Base-by-base conservation (phyloP, 768 basidiomycete species). In the Boletus sp. region DNA sequence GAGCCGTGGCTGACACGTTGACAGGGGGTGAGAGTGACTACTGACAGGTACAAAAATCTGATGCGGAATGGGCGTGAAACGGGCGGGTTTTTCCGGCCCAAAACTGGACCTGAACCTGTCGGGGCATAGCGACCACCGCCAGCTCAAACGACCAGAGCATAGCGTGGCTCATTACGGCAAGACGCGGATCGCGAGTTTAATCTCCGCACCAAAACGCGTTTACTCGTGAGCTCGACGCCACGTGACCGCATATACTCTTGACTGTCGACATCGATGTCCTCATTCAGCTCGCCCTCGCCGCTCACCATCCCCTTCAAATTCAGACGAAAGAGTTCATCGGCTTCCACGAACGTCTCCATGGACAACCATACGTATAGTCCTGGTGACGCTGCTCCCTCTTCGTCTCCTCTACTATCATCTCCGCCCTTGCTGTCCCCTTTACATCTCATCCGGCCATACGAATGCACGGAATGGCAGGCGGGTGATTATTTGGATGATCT, bases 161-260 rank as follows among this genome's bases (percentile, higher is more conserved):
- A 25, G 25, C 25, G 25, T 25, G 25, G 25, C 25, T 25, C 25
- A 25, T 46, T 64, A 64, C 62, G 63, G 50, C 63, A 58, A 33
- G 23, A 37, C 62, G 38, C 63, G 63, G 30, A 51, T 54, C 47
- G 7, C 35, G 32, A 37, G 15, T 70, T 70, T 13, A 56, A 56
- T 66, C 69, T 70, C 69, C 69, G 69, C 64, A 17, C 53, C 47
- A 71, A 70, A 72, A 65, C 69, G 69, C 70, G 69, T 72, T 70
- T 56, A 70, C 59, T 53, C 13, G 38, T 44, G 21, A 42, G 55
- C 54, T 53, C 23, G 52, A 21, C 23, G 1, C 35, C 70, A 72
- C 69, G 69, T 70, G 69, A 70, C 60, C 55, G 54, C 64, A 70
- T 70, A 67, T 50, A 51, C 54, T 58, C 60, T 68, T 63, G 47